phyloP scores from a whole-genome alignment of 1,284 basidiomycete genomes.

The Tremellales sp. region DNA sequence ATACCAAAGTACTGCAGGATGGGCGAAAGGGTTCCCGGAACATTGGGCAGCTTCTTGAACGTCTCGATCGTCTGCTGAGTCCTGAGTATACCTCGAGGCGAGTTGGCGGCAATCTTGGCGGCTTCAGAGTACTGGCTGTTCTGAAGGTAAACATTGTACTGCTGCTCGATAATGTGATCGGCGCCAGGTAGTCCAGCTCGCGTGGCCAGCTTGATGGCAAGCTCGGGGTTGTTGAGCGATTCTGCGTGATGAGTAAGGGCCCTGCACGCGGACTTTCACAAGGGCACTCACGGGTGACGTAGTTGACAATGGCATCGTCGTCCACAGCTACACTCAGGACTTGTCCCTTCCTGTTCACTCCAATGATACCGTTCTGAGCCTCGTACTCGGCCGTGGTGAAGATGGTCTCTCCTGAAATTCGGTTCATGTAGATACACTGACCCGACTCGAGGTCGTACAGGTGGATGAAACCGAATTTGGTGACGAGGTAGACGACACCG shows the following conservation, averaged over 20 bases:
- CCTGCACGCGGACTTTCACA: too few species aligned
- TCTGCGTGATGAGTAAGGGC: slow-evolving; percentile 47
- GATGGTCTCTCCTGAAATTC: slow-evolving; percentile 98
- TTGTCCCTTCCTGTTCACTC: slow-evolving; percentile 99
- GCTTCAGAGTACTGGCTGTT: slow-evolving; percentile 89
- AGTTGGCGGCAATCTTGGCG: slow-evolving; percentile 98
- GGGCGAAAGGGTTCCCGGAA: slow-evolving; percentile 86
- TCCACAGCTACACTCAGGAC: slow-evolving; percentile 96
- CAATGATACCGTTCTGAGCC: slow-evolving; percentile 90
- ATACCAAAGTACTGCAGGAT: slow-evolving; percentile 99
- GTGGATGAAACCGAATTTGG: slow-evolving; percentile 99
- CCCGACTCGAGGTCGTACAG: slow-evolving; percentile 99
- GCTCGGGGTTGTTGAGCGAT: slow-evolving; percentile 93
- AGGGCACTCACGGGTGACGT: slow-evolving; percentile 62
- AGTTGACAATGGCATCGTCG: slow-evolving; percentile 92
- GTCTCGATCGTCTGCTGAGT: slow-evolving; percentile 95
- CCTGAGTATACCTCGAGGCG: slow-evolving; percentile 91
- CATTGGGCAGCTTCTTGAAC: slow-evolving; percentile 91
- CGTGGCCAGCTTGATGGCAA: slow-evolving; percentile 97
- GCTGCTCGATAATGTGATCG: slow-evolving; percentile 93
- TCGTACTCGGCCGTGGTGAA: slow-evolving; percentile 98
- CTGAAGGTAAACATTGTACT: slow-evolving; percentile 91
- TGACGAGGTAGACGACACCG: slow-evolving; percentile 95
- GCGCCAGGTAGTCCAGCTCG: slow-evolving; percentile 97
- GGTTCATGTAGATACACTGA: slow-evolving; percentile 99